phyloP scores from a whole-genome alignment of 2,329 filamentous ascomycete genomes.

The Calonectria honghensis region DNA sequence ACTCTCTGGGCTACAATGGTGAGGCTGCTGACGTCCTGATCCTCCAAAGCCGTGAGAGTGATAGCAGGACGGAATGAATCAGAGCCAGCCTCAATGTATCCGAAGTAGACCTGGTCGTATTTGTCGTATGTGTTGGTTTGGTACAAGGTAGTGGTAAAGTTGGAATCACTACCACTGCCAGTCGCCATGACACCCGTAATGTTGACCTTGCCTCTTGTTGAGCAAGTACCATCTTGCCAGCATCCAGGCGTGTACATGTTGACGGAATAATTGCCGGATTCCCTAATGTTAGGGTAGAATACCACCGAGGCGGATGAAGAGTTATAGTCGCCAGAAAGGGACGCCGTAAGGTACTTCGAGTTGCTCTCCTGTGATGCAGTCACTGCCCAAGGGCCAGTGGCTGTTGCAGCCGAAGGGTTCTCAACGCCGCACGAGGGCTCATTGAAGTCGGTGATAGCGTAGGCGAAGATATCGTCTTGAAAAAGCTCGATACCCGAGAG shows the following conservation, averaged over 20 bases:
- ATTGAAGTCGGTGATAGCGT: slow-evolving; percentile 91
- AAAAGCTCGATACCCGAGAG: slow-evolving; percentile 91
- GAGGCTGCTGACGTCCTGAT: slow-evolving; percentile 77
- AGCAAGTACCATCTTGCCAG: slow-evolving; percentile 84
- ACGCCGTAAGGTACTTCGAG: slow-evolving; percentile 85
- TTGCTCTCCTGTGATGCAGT: slow-evolving; percentile 81
- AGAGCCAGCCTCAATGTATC: slow-evolving; percentile 85
- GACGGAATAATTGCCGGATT: slow-evolving; percentile 94
- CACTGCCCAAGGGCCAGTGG: slow-evolving; percentile 84
- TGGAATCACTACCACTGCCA: slow-evolving; percentile 63
- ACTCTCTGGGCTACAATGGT: slow-evolving; percentile 94
- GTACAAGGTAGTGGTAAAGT: slow-evolving; percentile 79
- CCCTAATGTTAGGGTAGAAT: slow-evolving; percentile 88
- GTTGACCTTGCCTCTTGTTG: slow-evolving; percentile 85
- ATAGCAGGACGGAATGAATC: slow-evolving; percentile 86
- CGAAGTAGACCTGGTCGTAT: slow-evolving; percentile 93
- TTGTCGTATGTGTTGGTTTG: slow-evolving; percentile 98
- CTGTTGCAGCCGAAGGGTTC: slow-evolving; percentile 77
- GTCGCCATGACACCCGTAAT: slow-evolving; percentile 83
- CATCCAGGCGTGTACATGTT: slow-evolving; percentile 96
- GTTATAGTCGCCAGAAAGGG: slow-evolving; percentile 74
- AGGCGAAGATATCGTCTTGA: slow-evolving; percentile 88
- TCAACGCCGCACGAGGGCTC: slow-evolving; percentile 85
- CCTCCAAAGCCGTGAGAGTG: slow-evolving; percentile 81
- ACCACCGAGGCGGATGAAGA: slow-evolving; percentile 80